phyloP scores from a whole-genome alignment of 805 yeast genomes.

The Diddensiella transvaalensis region DNA sequence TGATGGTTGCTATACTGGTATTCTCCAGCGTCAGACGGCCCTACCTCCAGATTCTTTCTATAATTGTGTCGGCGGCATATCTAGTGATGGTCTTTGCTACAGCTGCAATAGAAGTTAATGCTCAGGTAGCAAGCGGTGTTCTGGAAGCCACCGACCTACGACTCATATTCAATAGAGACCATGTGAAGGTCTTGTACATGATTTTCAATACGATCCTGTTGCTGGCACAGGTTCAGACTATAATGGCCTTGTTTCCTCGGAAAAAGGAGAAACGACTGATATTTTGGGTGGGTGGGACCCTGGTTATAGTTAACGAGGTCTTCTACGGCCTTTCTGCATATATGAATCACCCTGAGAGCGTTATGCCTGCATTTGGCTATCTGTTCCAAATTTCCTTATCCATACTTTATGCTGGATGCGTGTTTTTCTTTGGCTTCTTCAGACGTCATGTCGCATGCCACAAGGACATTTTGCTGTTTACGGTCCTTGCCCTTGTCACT shows the following conservation, averaged over 20 bases:
- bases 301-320: constrained; percentile 55
- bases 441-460: constrained; percentile 52
- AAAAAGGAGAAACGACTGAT: constrained; percentile 64
- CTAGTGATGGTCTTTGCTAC: constrained; percentile 46
- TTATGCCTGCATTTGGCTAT: constrained; percentile 71
- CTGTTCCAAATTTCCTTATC: constrained; percentile 68
- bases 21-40: constrained; percentile 49
- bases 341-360: constrained; percentile 28
- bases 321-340: constrained; percentile 70
- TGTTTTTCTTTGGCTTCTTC: constrained; percentile 51
- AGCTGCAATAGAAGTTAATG: constrained; percentile 25
- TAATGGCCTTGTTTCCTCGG: constrained; percentile 63
- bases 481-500: constrained; percentile 49
- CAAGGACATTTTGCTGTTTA: constrained; percentile 49
- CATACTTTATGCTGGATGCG: constrained; percentile 61
- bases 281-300: constrained; percentile 52
- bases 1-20: constrained; percentile 52
- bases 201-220: constrained; percentile 48
- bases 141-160: constrained; percentile 44
- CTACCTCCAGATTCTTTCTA: constrained; percentile 45
- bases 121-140: too few relatives aligned
- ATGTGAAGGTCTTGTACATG: constrained; percentile 54
- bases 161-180: constrained; percentile 41
- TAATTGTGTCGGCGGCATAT: constrained; percentile 52
- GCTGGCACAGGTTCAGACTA: constrained; percentile 66